These are phyloP conservation scores for Euclidium syriacum DNA, from an alignment of 345 rosid species.

Conservation along the genomic window DNA sequence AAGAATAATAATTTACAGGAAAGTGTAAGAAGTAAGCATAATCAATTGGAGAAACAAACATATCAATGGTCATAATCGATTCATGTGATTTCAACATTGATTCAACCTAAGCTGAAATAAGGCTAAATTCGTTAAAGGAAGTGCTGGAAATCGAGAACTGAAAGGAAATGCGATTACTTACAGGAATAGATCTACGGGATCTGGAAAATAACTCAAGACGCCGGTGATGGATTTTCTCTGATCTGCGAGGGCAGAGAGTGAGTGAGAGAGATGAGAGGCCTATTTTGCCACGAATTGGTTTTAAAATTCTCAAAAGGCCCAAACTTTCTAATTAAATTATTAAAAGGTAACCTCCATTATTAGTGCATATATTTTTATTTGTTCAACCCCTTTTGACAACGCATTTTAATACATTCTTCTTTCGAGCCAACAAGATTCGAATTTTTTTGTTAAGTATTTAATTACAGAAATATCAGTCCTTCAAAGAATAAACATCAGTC, in stretches of 20 bases:
- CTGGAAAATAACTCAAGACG: neutral
- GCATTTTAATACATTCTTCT: no score
- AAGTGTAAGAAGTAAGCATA: no score
- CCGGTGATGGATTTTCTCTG: slow-evolving; percentile 3
- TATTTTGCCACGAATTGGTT: neutral
- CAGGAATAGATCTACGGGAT: neutral
- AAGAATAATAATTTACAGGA: no score
- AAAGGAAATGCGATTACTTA: neutral
- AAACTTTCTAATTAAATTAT: neutral
- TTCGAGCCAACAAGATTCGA: neutral
- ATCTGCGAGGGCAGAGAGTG: slow-evolving; percentile 4
- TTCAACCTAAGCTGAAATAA: no score
- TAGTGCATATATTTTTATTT: no score
- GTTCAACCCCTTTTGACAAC: no score
- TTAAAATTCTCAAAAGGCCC: neutral
- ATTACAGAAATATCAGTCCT: no score
- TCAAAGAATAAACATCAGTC: no score
- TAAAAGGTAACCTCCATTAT: neutral
- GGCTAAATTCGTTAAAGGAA: neutral
- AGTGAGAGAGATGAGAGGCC: neutral
- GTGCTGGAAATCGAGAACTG: neutral
- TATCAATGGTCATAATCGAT: no score
- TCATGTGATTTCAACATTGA: no score
- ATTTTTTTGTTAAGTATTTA: no score
- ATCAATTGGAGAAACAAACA: no score